Evolutionary conservation across 352 stramenopile species (phyloP).

Genomic region (Globisporangium takayamanum): DNA sequence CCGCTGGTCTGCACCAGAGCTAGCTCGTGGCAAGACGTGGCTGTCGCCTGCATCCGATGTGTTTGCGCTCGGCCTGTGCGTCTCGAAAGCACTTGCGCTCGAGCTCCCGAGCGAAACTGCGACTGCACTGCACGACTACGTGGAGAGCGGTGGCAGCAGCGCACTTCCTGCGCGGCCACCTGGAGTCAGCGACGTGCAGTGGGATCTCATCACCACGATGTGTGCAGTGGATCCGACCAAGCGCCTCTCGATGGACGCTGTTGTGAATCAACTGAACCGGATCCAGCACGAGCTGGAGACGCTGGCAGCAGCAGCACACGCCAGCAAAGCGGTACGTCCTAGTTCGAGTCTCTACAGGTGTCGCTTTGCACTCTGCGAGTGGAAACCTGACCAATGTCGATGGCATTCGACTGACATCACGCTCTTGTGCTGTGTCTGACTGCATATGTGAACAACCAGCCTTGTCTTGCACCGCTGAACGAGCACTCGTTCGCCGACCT

Average conservation of each 20-base stretch:
- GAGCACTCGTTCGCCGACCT: neutral
- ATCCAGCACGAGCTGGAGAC: neutral
- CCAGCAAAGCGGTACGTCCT: too few relatives aligned
- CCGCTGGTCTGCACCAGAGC: conserved; percentile 1
- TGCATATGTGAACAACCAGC: neutral
- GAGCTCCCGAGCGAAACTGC: neutral
- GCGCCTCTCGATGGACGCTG: neutral
- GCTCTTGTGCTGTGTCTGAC: too few relatives aligned
- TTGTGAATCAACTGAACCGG: neutral
- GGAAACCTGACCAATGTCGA: too few relatives aligned
- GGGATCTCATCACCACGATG: conserved; percentile 3
- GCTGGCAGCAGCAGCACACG: neutral
- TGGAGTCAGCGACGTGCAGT: neutral
- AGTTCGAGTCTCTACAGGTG: too few relatives aligned
- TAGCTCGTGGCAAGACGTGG: neutral
- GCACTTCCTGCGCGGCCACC: neutral
- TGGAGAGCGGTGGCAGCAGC: neutral
- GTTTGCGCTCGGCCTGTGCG: conserved; percentile 21
- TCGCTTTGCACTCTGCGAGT: too few relatives aligned
- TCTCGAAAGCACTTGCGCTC: conserved; percentile 4
- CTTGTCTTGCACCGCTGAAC: neutral
- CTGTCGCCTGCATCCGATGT: conserved; percentile 13
- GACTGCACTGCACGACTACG: neutral
- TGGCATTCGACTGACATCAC: too few relatives aligned
- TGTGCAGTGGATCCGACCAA: neutral